These are phyloP conservation scores for Gentiana dahurica DNA, from an alignment of 257 asterid genomes.

Conservation along the genomic window DNA sequence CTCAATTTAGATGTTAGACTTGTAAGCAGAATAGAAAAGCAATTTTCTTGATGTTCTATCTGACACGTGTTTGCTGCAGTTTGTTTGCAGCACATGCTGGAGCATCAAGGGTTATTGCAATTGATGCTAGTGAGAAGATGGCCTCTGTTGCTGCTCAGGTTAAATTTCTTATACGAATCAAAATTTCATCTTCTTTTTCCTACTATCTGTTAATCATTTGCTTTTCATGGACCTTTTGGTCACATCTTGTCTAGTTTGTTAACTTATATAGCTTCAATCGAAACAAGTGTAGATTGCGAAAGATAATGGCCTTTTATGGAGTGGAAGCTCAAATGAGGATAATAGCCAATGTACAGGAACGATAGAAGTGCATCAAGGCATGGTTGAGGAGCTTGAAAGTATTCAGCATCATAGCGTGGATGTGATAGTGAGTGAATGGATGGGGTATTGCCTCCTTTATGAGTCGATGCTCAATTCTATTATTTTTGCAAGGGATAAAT, in stretches of 20 bases:
- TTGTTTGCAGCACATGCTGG: constrained; percentile 97
- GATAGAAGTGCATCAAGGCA: constrained; percentile 70
- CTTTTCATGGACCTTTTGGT: background rate
- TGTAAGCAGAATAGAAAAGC: too few species aligned
- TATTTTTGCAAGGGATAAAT: constrained; percentile 81
- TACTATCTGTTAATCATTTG: constrained; percentile 1
- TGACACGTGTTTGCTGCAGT: constrained; percentile 32
- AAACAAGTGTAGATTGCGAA: constrained; percentile 54
- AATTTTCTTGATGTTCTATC: too few species aligned
- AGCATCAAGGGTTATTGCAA: constrained; percentile 73
- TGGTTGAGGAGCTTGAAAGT: constrained; percentile 40
- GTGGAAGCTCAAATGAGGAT: constrained; percentile 16
- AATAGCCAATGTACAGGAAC: constrained; percentile 26
- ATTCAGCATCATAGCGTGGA: constrained; percentile 66
- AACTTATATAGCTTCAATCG: background rate
- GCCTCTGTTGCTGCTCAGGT: constrained; percentile 89
- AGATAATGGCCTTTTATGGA: constrained; percentile 47
- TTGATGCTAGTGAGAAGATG: constrained; percentile 96
- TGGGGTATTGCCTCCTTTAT: constrained; percentile 96
- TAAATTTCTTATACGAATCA: constrained; percentile 5
- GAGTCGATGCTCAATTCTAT: constrained; percentile 93
- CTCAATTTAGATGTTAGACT: too few species aligned
- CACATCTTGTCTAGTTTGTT: constrained; percentile 8
- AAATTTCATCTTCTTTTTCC: background rate
- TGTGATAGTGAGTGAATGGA: constrained; percentile 88